These are phyloP conservation scores for Fusarium goolgardi DNA, from an alignment of 2,329 filamentous ascomycete species.

Conservation along the genomic window DNA sequence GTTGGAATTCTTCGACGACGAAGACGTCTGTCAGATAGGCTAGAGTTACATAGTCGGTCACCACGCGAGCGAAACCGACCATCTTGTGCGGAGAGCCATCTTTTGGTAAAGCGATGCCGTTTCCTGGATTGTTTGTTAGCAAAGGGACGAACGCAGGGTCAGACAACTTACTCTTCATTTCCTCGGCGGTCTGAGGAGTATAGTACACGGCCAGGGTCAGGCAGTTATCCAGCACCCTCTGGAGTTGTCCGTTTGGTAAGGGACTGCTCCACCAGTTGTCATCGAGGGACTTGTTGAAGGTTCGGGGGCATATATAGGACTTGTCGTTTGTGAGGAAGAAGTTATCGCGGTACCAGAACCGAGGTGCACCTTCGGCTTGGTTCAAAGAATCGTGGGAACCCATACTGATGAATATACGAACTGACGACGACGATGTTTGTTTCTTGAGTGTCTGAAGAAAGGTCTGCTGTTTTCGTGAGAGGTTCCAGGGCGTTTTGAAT, in stretches of 20 bases:
- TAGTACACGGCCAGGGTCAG: slow-evolving; percentile 70
- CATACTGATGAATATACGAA: slow-evolving; percentile 39
- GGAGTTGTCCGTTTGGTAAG: slow-evolving; percentile 60
- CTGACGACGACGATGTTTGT: slow-evolving; percentile 4
- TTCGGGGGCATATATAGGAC: slow-evolving; percentile 63
- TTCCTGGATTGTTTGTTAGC: slow-evolving; percentile 43
- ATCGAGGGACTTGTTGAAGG: slow-evolving; percentile 66
- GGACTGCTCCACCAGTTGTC: slow-evolving; percentile 71
- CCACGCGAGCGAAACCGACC: slow-evolving; percentile 62
- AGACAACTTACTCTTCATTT: slow-evolving; percentile 53
- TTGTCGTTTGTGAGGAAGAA: slow-evolving; percentile 73
- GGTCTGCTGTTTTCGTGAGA: slow-evolving; percentile 1
- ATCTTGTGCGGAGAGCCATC: slow-evolving; percentile 51
- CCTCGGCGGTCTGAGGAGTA: slow-evolving; percentile 53
- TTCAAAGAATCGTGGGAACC: slow-evolving; percentile 44
- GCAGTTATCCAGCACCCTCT: slow-evolving; percentile 66
- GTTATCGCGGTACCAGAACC: slow-evolving; percentile 63
- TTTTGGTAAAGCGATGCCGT: slow-evolving; percentile 49
- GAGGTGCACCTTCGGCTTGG: slow-evolving; percentile 50
- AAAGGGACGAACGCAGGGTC: background rate
- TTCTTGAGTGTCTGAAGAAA: background rate
- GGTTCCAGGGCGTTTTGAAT: background rate
- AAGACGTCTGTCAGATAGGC: slow-evolving; percentile 77
- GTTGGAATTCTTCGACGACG: slow-evolving; percentile 68
- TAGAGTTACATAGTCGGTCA: slow-evolving; percentile 77